Evolutionary conservation across 2,329 filamentous ascomycete species (phyloP).

Genomic region (Canariomyces notabilis): DNA sequence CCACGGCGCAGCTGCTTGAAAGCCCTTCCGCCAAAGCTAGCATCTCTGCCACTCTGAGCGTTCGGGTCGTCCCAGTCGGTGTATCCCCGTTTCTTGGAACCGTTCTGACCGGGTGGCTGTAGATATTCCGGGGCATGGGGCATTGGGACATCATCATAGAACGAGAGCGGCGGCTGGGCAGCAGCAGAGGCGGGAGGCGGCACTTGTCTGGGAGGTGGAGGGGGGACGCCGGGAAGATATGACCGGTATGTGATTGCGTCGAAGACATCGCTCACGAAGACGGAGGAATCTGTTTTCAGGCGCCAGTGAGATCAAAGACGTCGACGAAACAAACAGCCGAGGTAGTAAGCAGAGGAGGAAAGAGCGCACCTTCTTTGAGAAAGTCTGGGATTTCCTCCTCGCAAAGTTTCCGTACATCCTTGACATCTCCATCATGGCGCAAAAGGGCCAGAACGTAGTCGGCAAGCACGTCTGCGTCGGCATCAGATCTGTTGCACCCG

Average conservation of each 20-base stretch:
- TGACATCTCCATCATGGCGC: slow-evolving; percentile 60
- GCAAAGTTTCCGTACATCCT: slow-evolving; percentile 62
- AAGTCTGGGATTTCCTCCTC: slow-evolving; percentile 71
- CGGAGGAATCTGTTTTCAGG: slow-evolving; percentile 43
- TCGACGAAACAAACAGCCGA: neutral
- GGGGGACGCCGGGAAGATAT: slow-evolving; percentile 53
- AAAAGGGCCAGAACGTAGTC: slow-evolving; percentile 80
- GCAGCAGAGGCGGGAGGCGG: slow-evolving; percentile 15
- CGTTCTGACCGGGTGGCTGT: slow-evolving; percentile 20
- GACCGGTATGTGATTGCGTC: slow-evolving; percentile 57
- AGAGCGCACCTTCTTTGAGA: slow-evolving; percentile 55
- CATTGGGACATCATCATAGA: slow-evolving; percentile 20
- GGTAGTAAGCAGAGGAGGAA: neutral
- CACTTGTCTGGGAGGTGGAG: slow-evolving; percentile 30
- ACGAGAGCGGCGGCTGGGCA: slow-evolving; percentile 13
- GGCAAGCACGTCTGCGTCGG: slow-evolving; percentile 74
- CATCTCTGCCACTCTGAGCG: slow-evolving; percentile 26
- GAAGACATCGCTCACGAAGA: slow-evolving; percentile 69
- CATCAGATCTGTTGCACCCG: slow-evolving; percentile 57
- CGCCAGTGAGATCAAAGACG: neutral
- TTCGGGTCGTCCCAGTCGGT: slow-evolving; percentile 46
- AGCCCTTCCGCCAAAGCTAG: slow-evolving; percentile 37
- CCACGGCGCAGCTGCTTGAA: slow-evolving; percentile 56
- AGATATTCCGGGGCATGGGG: slow-evolving; percentile 1
- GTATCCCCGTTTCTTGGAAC: slow-evolving; percentile 49